Conservation (phyloP, 2,329 filamentous ascomycete genomes). For the Pezicula rhizophila region DNA sequence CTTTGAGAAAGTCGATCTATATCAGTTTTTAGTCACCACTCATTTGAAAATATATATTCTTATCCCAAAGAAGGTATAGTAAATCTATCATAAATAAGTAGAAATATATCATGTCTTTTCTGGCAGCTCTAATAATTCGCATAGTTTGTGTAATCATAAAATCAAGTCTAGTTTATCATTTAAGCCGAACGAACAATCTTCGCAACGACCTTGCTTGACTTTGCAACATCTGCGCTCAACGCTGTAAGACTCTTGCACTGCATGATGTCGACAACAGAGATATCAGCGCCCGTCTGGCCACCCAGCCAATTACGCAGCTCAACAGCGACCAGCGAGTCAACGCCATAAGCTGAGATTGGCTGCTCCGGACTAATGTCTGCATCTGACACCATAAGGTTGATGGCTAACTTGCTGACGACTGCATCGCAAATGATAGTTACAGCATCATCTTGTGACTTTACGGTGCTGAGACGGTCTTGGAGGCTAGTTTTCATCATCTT, state of each 20-base stretch:
- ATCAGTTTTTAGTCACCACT: too few species aligned
- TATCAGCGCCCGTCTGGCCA: conserved; percentile 33
- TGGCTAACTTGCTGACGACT: background rate
- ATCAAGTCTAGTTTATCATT: background rate
- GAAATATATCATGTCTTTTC: background rate
- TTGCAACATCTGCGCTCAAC: background rate
- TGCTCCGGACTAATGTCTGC: conserved; percentile 31
- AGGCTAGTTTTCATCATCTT: background rate
- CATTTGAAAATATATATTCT: background rate
- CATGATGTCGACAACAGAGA: conserved; percentile 41
- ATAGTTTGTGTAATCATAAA: background rate
- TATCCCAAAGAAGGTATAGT: background rate
- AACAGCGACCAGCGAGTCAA: conserved; percentile 46
- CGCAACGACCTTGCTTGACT: background rate
- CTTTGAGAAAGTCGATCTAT: too few species aligned
- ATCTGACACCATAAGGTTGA: conserved; percentile 35
- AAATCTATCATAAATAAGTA: background rate
- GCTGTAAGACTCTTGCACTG: background rate
- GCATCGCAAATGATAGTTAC: background rate
- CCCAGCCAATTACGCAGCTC: conserved; percentile 42
- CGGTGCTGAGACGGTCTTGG: background rate
- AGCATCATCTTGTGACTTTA: background rate
- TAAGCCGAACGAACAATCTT: background rate
- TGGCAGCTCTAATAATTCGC: background rate
- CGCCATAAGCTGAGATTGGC: conserved; percentile 12